These are phyloP conservation scores for Galerina sulciceps DNA, from an alignment of 768 basidiomycete genomes.

Conservation along the genomic window DNA sequence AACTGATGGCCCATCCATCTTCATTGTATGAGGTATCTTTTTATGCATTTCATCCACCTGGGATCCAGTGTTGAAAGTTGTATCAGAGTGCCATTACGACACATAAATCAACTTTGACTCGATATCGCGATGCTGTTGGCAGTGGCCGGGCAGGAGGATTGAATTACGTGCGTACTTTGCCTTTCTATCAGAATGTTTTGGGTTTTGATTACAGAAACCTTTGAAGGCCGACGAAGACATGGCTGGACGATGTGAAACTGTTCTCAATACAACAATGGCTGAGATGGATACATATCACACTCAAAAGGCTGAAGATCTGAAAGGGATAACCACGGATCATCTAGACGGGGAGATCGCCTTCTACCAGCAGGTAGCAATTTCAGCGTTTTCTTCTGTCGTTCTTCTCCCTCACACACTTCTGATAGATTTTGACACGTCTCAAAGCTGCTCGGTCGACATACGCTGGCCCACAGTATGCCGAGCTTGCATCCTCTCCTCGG, in stretches of 20 bases:
- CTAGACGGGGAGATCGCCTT: slow-evolving; percentile 80
- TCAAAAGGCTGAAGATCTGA: slow-evolving; percentile 76
- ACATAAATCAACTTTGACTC: slow-evolving; percentile 67
- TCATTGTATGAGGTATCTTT: slow-evolving; percentile 64
- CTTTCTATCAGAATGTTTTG: not conserved
- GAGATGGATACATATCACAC: slow-evolving; percentile 83
- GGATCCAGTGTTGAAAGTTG: too few species aligned
- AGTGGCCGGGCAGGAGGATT: slow-evolving; percentile 4
- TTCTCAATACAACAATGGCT: slow-evolving; percentile 86
- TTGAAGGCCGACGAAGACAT: slow-evolving; percentile 64
- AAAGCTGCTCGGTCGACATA: slow-evolving; percentile 58
- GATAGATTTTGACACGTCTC: slow-evolving; percentile 62
- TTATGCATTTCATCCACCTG: too few species aligned
- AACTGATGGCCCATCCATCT: slow-evolving; percentile 77
- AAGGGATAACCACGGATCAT: slow-evolving; percentile 60
- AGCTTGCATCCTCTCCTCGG: slow-evolving; percentile 53
- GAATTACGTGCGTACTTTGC: slow-evolving; percentile 5
- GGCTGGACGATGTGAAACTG: slow-evolving; percentile 82
- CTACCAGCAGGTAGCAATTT: slow-evolving; percentile 63
- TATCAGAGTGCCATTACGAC: slow-evolving; percentile 72
- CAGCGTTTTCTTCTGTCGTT: not conserved
- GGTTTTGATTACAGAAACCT: not conserved
- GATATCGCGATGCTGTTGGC: slow-evolving; percentile 60
- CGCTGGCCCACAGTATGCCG: slow-evolving; percentile 50
- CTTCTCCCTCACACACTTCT: not conserved